Conservation (phyloP, 768 basidiomycete genomes). For the Tubosaeta sp. region DNA sequence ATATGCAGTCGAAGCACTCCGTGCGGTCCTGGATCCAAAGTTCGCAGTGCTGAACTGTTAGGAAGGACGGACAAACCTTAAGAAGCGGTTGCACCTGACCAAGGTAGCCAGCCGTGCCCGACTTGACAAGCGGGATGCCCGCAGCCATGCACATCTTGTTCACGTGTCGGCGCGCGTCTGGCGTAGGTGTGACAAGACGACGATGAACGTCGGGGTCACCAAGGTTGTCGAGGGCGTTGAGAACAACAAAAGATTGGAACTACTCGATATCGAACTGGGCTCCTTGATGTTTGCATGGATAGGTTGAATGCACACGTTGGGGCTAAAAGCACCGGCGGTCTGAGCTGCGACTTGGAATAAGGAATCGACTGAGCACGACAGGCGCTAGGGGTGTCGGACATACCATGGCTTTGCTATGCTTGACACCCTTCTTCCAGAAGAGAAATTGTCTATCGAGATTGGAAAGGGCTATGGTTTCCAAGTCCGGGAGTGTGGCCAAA, state of each 20-base stretch:
- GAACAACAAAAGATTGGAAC: slow-evolving; percentile 88
- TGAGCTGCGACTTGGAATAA: slow-evolving; percentile 67
- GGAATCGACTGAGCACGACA: not conserved
- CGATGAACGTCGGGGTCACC: slow-evolving; percentile 40
- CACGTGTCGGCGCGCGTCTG: slow-evolving; percentile 92
- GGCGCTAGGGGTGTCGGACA: slow-evolving; percentile 11
- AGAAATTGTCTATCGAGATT: slow-evolving; percentile 97
- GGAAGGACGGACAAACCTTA: slow-evolving; percentile 48
- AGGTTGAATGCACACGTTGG: slow-evolving; percentile 79
- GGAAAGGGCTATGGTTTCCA: slow-evolving; percentile 97
- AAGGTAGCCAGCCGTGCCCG: slow-evolving; percentile 93
- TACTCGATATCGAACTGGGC: slow-evolving; percentile 80
- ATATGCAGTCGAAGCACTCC: slow-evolving; percentile 96
- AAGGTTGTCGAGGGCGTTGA: slow-evolving; percentile 95
- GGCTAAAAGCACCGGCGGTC: slow-evolving; percentile 84
- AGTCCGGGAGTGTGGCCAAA: slow-evolving; percentile 90
- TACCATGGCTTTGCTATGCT: slow-evolving; percentile 92
- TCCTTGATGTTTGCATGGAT: slow-evolving; percentile 97
- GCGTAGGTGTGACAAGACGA: not conserved
- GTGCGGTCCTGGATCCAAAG: slow-evolving; percentile 58
- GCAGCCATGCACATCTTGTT: slow-evolving; percentile 98
- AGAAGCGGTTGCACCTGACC: slow-evolving; percentile 95
- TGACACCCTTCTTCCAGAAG: slow-evolving; percentile 95
- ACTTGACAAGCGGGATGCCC: slow-evolving; percentile 86
- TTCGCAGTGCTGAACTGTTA: not conserved